Evolutionary conservation across 192 early-diverging fungal species (phyloP), one percentile per base, ranked within the genome.

Genomic region (Coemansia umbellata): DNA sequence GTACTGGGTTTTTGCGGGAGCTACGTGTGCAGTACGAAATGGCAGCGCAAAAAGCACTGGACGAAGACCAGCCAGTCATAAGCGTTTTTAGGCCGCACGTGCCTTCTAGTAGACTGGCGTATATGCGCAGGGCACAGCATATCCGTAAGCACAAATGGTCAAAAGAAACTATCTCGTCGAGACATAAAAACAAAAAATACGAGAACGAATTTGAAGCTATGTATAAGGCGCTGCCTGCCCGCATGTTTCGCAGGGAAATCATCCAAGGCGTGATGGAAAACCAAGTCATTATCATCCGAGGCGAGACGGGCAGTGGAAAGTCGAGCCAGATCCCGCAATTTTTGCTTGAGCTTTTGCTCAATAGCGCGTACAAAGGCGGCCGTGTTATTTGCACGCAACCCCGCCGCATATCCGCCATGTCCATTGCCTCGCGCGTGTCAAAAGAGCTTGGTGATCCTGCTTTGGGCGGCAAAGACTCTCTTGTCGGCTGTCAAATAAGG

Each of bases 361-460:
- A 79, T 39, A 53, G 58, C 0, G 23, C 36, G 3, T 77, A 77
- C 45, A 30, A 13, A 0, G 74, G 74, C 21, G 55, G 56, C 5
- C 55, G 81, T 33, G 82, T 95, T 28, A 69, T 92, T 5, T 89
- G 91, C 66, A 96, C 93, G 5, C 93, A 96, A 58, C 93, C 93
- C 6, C 78, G 93, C 10, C 78, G 92, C 21, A 91, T 96, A 57
- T 81, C 84, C 3, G 80, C 84, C 11, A 80, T 77, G 41, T 55
- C 79, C 9, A 78, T 87, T 15, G 84, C 84, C 8, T 47, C 69
- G 33, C 63, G 84, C 10, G 82, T 89, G 9, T 78, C 83, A 0
- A 37, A 61, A 21, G 87, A 89, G 76, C 24, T 80, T 53, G 40
- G 81, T 78, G 69, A 63, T 33, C 2, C 47, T 14, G 6, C 1